A percentile compares a stretch with the other conserved stretches of the same genome.
Evolutionary conservation across 345 rosid species (phyloP).

Genomic region (Acer yangbiense): DNA sequence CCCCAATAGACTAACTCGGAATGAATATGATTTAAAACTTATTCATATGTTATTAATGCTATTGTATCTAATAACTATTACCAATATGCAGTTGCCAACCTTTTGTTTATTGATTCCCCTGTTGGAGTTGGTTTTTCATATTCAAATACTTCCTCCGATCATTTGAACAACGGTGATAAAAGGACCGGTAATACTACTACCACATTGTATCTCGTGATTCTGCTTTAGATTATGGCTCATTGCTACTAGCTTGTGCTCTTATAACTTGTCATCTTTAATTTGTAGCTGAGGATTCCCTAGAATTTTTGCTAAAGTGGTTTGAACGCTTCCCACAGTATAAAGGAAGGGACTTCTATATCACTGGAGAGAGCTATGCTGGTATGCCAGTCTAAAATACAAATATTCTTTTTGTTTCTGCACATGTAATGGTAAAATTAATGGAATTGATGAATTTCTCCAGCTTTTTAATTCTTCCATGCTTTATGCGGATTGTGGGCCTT

Average conservation of each 20-base stretch:
- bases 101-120: conserved; percentile 88
- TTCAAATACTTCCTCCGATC: conserved; percentile 79
- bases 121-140: conserved; percentile 94
- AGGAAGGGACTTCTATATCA: conserved; percentile 82
- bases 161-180: conserved; percentile 50
- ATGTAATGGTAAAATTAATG: too few relatives aligned
- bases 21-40: not conserved
- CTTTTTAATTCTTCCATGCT: not conserved
- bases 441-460: not conserved
- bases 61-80: conserved; percentile 12
- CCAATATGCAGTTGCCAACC: conserved; percentile 69
- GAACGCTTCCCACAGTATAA: conserved; percentile 89
- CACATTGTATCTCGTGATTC: conserved; percentile 21
- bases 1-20: not conserved
- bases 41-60: not conserved
- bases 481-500: not conserved
- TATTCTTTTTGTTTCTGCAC: not conserved
- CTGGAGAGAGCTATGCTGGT: conserved; percentile 97
- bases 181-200: conserved; percentile 59
- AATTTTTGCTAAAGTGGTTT: conserved; percentile 79
- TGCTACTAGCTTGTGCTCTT: conserved; percentile 9
- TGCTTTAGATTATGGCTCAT: conserved; percentile 2
- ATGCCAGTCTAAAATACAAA: not conserved
- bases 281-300: conserved; percentile 76
- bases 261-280: conserved; percentile 17